phyloP scores from a whole-genome alignment of 805 yeast species.

The Blastobotrys americana region DNA sequence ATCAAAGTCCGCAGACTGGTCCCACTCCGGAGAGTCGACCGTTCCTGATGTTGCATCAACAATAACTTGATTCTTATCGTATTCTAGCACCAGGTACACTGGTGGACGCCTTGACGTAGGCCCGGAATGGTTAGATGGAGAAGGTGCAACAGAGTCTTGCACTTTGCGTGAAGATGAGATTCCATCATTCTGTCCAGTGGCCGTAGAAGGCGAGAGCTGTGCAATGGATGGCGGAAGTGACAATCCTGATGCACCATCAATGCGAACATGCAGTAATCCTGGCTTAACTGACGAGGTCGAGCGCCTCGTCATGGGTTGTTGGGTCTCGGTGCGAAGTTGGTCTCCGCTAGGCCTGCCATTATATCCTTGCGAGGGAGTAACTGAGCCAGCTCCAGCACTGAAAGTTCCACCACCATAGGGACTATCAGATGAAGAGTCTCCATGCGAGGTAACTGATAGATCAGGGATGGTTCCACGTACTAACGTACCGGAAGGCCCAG shows the following conservation, averaged over 20 bases:
- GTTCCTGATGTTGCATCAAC: constrained; percentile 84
- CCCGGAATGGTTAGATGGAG: too few relatives aligned
- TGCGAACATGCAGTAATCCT: constrained; percentile 70
- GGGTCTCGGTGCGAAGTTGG: background rate
- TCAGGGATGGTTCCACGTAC: background rate
- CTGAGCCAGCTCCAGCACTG: constrained; percentile 4
- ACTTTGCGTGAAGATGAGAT: constrained; percentile 10
- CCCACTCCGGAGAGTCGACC: constrained; percentile 71
- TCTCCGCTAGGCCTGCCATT: background rate
- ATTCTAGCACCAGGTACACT: constrained; percentile 81
- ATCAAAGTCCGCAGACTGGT: constrained; percentile 86
- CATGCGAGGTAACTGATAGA: background rate
- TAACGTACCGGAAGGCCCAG: constrained; percentile 3
- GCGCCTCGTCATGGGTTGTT: background rate
- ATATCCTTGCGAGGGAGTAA: background rate
- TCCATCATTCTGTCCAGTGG: background rate
- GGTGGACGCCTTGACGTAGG: constrained; percentile 37
- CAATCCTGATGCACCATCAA: constrained; percentile 62
- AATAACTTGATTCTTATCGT: constrained; percentile 87
- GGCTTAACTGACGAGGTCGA: constrained; percentile 37
- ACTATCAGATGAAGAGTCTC: too few relatives aligned
- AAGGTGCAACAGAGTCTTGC: constrained; percentile 27
- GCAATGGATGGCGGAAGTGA: constrained; percentile 48
- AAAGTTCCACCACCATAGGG: too few relatives aligned
- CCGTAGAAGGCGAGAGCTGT: background rate